Evolutionary conservation across 306 rosid genomes (phyloP).

Genomic region (Morella rubra): DNA sequence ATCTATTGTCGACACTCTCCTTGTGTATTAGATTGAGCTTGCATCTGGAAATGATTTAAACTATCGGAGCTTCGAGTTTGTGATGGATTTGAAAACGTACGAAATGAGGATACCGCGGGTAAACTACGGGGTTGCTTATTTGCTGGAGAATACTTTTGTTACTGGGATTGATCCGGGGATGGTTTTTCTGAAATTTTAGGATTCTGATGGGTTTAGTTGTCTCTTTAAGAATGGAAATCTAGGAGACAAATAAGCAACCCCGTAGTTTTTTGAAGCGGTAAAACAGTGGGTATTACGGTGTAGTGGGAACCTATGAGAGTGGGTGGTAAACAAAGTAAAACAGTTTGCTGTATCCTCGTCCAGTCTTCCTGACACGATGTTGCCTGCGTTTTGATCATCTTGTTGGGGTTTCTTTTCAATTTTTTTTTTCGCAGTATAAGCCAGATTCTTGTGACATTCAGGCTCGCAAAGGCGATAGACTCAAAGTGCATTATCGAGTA

Average conservation of each 20-base stretch:
- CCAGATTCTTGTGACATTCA: slow-evolving; percentile 76
- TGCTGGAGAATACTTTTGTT: neutral
- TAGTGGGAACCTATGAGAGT: neutral
- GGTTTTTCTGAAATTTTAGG: neutral
- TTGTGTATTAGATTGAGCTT: neutral
- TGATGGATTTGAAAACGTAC: neutral
- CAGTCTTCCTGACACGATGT: neutral
- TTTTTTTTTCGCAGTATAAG: slow-evolving; percentile 60
- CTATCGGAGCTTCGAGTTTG: neutral
- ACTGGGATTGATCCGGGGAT: neutral
- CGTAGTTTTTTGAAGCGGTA: neutral
- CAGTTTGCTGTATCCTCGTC: neutral
- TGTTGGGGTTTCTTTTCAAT: neutral
- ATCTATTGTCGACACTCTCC: neutral
- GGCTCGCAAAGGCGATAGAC: slow-evolving; percentile 89
- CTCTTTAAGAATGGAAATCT: neutral
- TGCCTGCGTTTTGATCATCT: slow-evolving; percentile 16
- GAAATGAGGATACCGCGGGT: too few relatives aligned
- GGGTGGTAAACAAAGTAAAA: neutral
- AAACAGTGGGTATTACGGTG: neutral
- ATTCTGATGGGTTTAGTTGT: neutral
- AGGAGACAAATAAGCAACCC: neutral
- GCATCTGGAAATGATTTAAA: neutral
- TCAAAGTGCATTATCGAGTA: slow-evolving; percentile 94
- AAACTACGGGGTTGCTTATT: neutral